A percentile compares a stretch with the other conserved stretches of the same genome.
phyloP scores from a whole-genome alignment of 176 grass and related monocot species.

The Aegilops sharonensis region DNA sequence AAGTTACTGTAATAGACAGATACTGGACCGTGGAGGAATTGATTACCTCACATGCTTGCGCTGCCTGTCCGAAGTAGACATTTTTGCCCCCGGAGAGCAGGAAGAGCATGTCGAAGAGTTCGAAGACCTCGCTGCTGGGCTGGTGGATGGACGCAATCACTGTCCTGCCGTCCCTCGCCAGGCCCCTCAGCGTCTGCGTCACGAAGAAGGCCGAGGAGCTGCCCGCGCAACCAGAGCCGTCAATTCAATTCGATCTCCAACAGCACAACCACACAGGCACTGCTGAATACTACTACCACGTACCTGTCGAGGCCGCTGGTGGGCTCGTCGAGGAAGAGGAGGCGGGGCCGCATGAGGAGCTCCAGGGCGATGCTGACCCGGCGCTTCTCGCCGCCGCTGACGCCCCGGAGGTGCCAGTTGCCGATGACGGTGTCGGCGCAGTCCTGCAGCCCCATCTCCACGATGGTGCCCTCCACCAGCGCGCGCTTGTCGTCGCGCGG shows the following conservation, averaged over 20 bases:
- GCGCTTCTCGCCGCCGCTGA: conserved; percentile 97
- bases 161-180: conserved; percentile 94
- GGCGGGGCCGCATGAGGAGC: conserved; percentile 91
- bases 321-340: conserved; percentile 99
- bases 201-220: conserved; percentile 99
- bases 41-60: conserved; percentile 76
- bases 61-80: conserved; percentile 87
- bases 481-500: conserved; percentile 78
- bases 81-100: conserved; percentile 95
- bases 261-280: neutral
- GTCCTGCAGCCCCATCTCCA: conserved; percentile 97
- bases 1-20: too few species aligned
- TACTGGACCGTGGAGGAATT: neutral
- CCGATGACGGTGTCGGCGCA: conserved; percentile 95
- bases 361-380: conserved; percentile 97
- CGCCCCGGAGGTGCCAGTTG: conserved; percentile 95
- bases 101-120: conserved; percentile 94
- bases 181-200: conserved; percentile 82
- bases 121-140: conserved; percentile 98
- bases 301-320: conserved; percentile 99
- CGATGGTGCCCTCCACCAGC: conserved; percentile 89
- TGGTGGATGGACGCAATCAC: conserved; percentile 95
- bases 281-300: neutral
- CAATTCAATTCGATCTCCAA: conserved; percentile 11
- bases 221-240: conserved; percentile 10